Base-by-base conservation (phyloP, 805 yeast species). In the Starmerella bacillaris region DNA sequence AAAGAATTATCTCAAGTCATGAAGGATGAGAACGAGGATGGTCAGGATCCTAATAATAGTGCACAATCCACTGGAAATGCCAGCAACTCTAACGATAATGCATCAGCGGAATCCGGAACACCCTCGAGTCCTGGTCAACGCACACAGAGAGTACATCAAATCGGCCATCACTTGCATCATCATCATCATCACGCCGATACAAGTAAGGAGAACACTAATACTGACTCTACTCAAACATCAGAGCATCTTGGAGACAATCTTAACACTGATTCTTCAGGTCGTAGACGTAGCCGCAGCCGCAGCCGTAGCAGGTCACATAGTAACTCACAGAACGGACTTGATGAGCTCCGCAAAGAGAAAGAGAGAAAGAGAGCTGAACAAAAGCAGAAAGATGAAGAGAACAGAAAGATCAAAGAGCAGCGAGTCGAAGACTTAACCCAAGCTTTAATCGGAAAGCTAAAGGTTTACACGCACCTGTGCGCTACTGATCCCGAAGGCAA, bases 1-100 rank as follows among this genome's bases (percentile, higher is more conserved):
- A 72, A 70, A 48, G 92, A 83, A 46, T 58, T 89, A 51, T 67
- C 76, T 27, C 73, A 75, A 52, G 60, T 68, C 31, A 66, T 68
- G 40, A 72, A 68, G 38, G 50, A 68, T 37, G 63, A 64, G 33
- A 64, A 60, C 36, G 70, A 62, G 24, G 67, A 36, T 30, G 38
- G 37, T 17, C 11, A 32, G 17, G 40, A 38, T 21, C 36, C 30
- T 33, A 30, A 6, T 4, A 9, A 14, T 15, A 11, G 7, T n/a
- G 24, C 17, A 7, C 16, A 6, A 6, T 5, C 31, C 19, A 33
- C 29, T 7, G n/a, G n/a, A n/a, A n/a, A n/a, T n/a, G n/a, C n/a
- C n/a, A n/a, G n/a, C n/a, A n/a, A n/a, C n/a, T n/a, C n/a, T n/a
- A n/a, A n/a, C n/a, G n/a, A n/a, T n/a, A n/a, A n/a, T n/a, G 29